Percentiles rank a stretch among this genome's conserved stretches.
phyloP scores from a whole-genome alignment of 1,284 basidiomycete species.

The Rhodofomes roseus region DNA sequence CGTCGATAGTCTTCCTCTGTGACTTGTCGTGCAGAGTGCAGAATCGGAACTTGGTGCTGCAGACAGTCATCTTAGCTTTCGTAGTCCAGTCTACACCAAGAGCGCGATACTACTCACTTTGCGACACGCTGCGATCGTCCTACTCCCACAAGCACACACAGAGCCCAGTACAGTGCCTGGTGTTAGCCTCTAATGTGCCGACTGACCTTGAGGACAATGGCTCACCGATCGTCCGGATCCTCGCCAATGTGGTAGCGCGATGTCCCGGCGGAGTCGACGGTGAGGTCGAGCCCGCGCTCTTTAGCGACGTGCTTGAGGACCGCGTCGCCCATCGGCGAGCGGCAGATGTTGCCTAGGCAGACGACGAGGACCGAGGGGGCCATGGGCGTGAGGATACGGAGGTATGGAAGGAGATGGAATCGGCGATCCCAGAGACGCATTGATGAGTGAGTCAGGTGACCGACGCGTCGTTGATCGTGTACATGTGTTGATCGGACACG shows the following conservation, averaged over 20 bases:
- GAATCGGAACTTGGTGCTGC: slow-evolving; percentile 59
- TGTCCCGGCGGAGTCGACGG: slow-evolving; percentile 72
- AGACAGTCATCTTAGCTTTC: not conserved
- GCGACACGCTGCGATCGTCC: slow-evolving; percentile 57
- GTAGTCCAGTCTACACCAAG: not conserved
- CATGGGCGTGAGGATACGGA: not conserved
- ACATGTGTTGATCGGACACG: too few relatives aligned
- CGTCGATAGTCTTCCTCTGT: slow-evolving; percentile 51
- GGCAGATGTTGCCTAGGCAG: slow-evolving; percentile 77
- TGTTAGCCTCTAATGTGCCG: not conserved
- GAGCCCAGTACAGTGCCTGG: not conserved
- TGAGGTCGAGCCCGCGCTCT: slow-evolving; percentile 58
- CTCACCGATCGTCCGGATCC: slow-evolving; percentile 68
- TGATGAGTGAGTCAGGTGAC: not conserved
- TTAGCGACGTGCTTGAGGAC: slow-evolving; percentile 60
- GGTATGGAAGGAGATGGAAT: too few relatives aligned
- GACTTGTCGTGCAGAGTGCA: slow-evolving; percentile 59
- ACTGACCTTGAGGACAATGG: not conserved
- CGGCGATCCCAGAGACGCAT: not conserved
- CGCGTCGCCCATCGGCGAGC: slow-evolving; percentile 80
- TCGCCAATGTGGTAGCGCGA: slow-evolving; percentile 70
- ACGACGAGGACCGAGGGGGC: slow-evolving; percentile 57
- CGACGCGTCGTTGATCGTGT: not conserved
- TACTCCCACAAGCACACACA: slow-evolving; percentile 22
- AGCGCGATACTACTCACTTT: slow-evolving; percentile 39